A percentile compares a stretch with the other conserved stretches of the same genome.
Evolutionary conservation across 2,329 filamentous ascomycete species (phyloP).

Genomic region (Simplicillium aogashimaense): DNA sequence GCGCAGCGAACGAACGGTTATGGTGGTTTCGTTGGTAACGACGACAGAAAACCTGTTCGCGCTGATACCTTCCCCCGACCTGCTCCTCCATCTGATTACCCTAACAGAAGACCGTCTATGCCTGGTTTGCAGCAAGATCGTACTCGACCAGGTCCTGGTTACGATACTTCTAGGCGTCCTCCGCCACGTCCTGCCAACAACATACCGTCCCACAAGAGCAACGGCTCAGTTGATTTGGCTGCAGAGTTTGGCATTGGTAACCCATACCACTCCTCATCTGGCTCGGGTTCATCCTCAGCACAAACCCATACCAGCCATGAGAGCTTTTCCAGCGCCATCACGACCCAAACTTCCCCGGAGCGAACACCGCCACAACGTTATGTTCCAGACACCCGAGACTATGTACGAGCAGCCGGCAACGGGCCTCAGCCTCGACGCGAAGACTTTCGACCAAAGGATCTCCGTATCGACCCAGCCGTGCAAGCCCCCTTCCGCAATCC

Average conservation of each 20-base stretch:
- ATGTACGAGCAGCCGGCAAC: background rate
- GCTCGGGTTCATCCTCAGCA: slow-evolving; percentile 55
- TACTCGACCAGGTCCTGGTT: slow-evolving; percentile 15
- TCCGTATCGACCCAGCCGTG: slow-evolving; percentile 22
- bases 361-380: slow-evolving; percentile 24
- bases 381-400: background rate
- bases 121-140: slow-evolving; percentile 31
- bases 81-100: slow-evolving; percentile 24
- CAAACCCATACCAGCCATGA: slow-evolving; percentile 48
- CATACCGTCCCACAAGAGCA: slow-evolving; percentile 28
- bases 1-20: slow-evolving; percentile 1
- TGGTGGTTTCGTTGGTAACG: slow-evolving; percentile 1
- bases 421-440: slow-evolving; percentile 10
- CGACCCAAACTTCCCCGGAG: slow-evolving; percentile 20
- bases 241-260: slow-evolving; percentile 52
- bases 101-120: slow-evolving; percentile 35
- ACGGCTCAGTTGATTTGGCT: slow-evolving; percentile 41
- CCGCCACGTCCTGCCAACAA: slow-evolving; percentile 39
- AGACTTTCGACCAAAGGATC: slow-evolving; percentile 15
- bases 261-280: slow-evolving; percentile 53
- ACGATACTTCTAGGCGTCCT: slow-evolving; percentile 36
- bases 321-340: slow-evolving; percentile 52
- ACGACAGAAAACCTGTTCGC: slow-evolving; percentile 14
- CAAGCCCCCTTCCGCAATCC: slow-evolving; percentile 13
- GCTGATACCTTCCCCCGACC: slow-evolving; percentile 44